Base-by-base conservation (phyloP, 192 early-diverging fungal genomes). In the Entophlyctis helioformis region DNA sequence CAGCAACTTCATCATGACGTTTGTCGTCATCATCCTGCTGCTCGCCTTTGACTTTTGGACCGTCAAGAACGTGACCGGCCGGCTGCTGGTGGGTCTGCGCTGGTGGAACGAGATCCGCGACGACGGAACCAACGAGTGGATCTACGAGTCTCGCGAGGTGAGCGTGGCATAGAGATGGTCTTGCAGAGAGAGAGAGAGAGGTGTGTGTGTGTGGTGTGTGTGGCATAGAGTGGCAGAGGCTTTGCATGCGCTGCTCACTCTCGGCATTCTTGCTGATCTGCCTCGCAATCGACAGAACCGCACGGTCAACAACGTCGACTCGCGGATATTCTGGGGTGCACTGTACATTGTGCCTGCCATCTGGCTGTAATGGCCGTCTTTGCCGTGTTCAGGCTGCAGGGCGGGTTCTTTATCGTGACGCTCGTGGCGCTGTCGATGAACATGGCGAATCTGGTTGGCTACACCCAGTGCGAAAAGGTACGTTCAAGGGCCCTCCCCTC, bases 101-200 rank as follows among this genome's bases (percentile, higher is more conserved):
- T 99, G 96, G 96, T 99, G 96, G 96, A 99, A 93, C 66, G 87
- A 96, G 63, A 89, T 96, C 51, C 75, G 78, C 38, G 91, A 94
- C 37, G 96, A 96, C 62, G 96, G 96, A 25, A 76, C 86, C 2
- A 91, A 84, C 50, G 82, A 77, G 50, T 99, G 96, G 96, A 76
- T 91, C 13, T 99, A 96, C 76, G 96, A 99, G 59, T 85, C 84
- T 36, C 74, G 81, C 32, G 80, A 91, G 54, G 87, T 89, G 64
- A 50, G 66, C 57, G 15, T 15, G 27, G 10, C 22, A 5, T 36
- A 34, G n/a, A n/a, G n/a, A n/a, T n/a, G n/a, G n/a, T n/a, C n/a
- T n/a, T n/a, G 3, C 32, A 19, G 16, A 32, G 29, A 5, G 2
- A 23, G 16, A 8, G 8, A 23, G 6, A 12, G 11, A 15, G 11